Base-by-base conservation (phyloP, 257 asterid genomes). In the Fraxinus americana region DNA sequence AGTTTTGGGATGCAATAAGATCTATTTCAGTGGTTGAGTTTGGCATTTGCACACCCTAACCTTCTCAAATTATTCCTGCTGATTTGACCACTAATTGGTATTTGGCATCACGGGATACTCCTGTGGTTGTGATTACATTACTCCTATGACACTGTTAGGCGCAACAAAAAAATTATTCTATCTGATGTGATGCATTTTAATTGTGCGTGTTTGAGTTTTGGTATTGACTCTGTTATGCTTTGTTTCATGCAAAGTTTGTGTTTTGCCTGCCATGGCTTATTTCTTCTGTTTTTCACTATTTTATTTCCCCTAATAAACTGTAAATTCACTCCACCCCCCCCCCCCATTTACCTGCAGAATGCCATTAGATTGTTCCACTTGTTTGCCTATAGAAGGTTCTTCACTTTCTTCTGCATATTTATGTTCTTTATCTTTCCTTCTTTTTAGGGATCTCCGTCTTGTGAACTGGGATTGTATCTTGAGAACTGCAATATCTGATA, bases 401-500 rank as follows among this genome's bases (percentile, higher is more conserved):
- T 70, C 65, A 32, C 38, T 43, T 78, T n/a, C 34, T 73, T 77
- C 13, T 69, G 12, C 36, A 21, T 74, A 19, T 80, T 78, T 8
- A 61, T 29, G 75, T 72, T 57, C 67, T 41, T 71, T 66, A 54
- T 81, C 48, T 59, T 71, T 34, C 61, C 69, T 80, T 79, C 70
- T 54, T 77, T 75, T 61, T 70, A 95, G 99, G 89, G 98, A 90
- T 84, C 84, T 87, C 23, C 97, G 99, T 36, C 89, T 95, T 66
- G 99, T 95, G 86, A 94, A 95, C 84, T 95, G 99, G 99, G 98
- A 92, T 79, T 91, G 97, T 84, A 89, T 88, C 74, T 79, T 95
- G 90, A 87, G 92, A 39, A 95, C 99, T n/a, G 99, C 99, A 65
- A 95, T 95, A 86, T 95, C 99, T 73, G 99, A 95, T 79, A 90